Conservation (phyloP, 345 rosid species). For the Brassica carinata region DNA sequence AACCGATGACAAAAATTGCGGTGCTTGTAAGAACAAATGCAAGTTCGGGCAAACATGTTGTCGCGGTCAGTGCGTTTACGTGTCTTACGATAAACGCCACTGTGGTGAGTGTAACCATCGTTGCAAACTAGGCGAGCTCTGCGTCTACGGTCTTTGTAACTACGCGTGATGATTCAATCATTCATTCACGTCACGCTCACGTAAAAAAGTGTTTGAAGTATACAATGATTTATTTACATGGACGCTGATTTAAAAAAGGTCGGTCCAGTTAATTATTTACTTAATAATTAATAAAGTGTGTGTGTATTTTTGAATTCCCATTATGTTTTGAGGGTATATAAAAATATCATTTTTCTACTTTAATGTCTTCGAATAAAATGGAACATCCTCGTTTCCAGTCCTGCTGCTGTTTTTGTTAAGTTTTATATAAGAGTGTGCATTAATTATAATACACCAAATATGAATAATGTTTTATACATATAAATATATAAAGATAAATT, state of each 20-base stretch:
- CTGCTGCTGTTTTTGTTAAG: conserved; percentile 10
- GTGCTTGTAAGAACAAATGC: conserved; percentile 73
- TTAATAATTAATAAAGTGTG: conserved; percentile 32
- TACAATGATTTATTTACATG: conserved; percentile 34
- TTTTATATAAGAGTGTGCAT: conserved; percentile 18
- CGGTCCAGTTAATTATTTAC: conserved; percentile 31
- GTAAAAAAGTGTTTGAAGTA: conserved; percentile 2
- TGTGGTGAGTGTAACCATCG: conserved; percentile 70
- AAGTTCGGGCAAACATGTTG: conserved; percentile 62
- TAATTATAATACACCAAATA: conserved; percentile 13
- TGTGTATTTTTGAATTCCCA: conserved; percentile 44
- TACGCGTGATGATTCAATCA: conserved; percentile 51
- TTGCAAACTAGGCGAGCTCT: conserved; percentile 46
- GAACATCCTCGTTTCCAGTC: conserved; percentile 33
- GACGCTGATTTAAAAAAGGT: conserved; percentile 21
- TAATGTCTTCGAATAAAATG: conserved; percentile 23
- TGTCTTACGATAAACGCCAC: conserved; percentile 65
- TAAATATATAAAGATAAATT: conserved; percentile 20
- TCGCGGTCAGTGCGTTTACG: conserved; percentile 66
- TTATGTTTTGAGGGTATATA: conserved; percentile 45
- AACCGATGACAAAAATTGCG: conserved; percentile 61
- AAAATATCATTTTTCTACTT: conserved; percentile 26
- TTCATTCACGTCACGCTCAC: conserved; percentile 5
- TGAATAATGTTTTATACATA: conserved; percentile 20
- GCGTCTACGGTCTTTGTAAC: conserved; percentile 77